Percentiles rank a stretch among this genome's conserved stretches.
Conservation (phyloP, 495 filamentous ascomycete species). For the Aspergillus avenaceus region DNA sequence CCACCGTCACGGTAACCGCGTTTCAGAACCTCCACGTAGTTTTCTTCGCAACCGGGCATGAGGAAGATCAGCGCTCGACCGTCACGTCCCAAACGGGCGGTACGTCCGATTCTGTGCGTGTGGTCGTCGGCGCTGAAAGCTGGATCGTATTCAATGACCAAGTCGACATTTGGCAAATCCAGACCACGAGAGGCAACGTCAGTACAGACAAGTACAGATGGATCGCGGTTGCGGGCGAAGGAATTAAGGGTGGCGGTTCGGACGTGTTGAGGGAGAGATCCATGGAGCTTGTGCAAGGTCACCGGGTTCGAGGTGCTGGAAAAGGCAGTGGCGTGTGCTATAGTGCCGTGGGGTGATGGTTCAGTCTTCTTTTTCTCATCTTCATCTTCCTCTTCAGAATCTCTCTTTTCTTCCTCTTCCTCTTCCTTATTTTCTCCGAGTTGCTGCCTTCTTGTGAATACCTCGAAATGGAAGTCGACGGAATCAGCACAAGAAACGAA, state of each 20-base stretch:
- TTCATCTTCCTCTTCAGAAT: slow-evolving; percentile 20
- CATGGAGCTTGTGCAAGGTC: slow-evolving; percentile 81
- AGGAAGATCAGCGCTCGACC: slow-evolving; percentile 89
- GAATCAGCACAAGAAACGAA: slow-evolving; percentile 97
- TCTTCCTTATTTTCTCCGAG: slow-evolving; percentile 19
- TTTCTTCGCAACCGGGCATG: slow-evolving; percentile 84
- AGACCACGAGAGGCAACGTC: slow-evolving; percentile 93
- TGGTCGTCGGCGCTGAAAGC: slow-evolving; percentile 89
- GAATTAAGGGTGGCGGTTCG: slow-evolving; percentile 78
- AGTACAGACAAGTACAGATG: slow-evolving; percentile 83
- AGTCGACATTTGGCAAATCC: slow-evolving; percentile 88
- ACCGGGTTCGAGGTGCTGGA: slow-evolving; percentile 53
- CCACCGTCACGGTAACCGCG: slow-evolving; percentile 53
- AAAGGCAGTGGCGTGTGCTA: slow-evolving; percentile 45
- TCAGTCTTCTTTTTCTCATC: slow-evolving; percentile 20
- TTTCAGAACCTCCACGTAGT: slow-evolving; percentile 73
- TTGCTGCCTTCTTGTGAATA: slow-evolving; percentile 58
- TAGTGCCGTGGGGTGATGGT: slow-evolving; percentile 43
- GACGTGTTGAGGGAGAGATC: slow-evolving; percentile 82
- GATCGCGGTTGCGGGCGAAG: slow-evolving; percentile 60
- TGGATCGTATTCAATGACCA: slow-evolving; percentile 92
- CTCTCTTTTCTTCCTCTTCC: slow-evolving; percentile 20
- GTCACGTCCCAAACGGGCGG: slow-evolving; percentile 82
- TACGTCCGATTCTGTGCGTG: slow-evolving; percentile 89
- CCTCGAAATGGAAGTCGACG: slow-evolving; percentile 91